Base-by-base conservation (phyloP, 73 alveolate genomes). In the Tetrahymena thermophila region DNA sequence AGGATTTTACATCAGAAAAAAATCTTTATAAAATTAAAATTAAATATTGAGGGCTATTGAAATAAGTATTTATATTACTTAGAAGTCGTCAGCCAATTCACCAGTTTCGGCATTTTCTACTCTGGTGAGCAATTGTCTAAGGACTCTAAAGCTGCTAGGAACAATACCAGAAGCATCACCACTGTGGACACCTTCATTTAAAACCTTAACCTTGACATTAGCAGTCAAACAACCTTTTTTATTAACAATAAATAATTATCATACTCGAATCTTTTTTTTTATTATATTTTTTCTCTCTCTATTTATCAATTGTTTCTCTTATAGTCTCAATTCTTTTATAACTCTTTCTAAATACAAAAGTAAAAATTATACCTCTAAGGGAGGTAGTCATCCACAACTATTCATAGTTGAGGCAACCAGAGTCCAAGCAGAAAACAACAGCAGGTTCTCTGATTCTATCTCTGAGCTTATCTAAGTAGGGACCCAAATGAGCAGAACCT, bases 151-250 rank as follows among this genome's bases (percentile, higher is more conserved):
- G 21, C 99, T 97, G 94, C 98, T 98, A 35, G 99, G 99, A 56
- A 98, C 98, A 21, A 98, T 96, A 31, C 99, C 99, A 31, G 99
- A 96, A 35, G 98, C 99, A 31, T 96, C 98, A n/a, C 99, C 99
- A 93, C 98, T 84, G 97, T 99, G 99, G 34, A 94, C 96, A 83
- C 99, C 99, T 38, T 94, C 98, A 35, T 97, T 95, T 83, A 97
- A 96, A 9, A 96, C 98, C 93, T 97, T 97, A 35, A 99, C 99
- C 34, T 97, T 98, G 42, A 99, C 85, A 94, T 95, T 98, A 85
- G 97, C 96, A 21, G 96, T 97, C 35, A 97, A 84, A 85, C 95
- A 43, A 35, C 99, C 99, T 98, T 35, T 97, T 96, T 13, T 98
- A 96, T 84, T 97, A 89, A 38, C n/a, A 57, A 57, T 6, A 43